These are phyloP conservation scores for Trichoderma citrinoviride DNA, from an alignment of 2,329 filamentous ascomycete species.

Conservation along the genomic window DNA sequence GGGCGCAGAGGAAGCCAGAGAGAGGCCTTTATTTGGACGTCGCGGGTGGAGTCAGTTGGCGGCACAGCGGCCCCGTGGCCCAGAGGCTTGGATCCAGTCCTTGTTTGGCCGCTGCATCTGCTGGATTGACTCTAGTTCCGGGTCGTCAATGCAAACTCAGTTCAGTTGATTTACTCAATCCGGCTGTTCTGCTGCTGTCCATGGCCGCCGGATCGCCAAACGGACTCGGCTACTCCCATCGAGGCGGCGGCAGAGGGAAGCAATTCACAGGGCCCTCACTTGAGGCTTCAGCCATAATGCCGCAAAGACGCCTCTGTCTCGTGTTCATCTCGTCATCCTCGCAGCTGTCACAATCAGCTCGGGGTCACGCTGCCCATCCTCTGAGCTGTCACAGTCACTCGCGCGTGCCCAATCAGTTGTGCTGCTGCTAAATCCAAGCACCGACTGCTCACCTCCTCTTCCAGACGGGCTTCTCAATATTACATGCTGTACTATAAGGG, in stretches of 20 bases:
- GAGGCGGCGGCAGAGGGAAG: too few species aligned
- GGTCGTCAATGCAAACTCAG: too few species aligned
- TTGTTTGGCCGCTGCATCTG: too few species aligned
- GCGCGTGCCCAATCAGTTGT: neutral
- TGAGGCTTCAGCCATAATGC: neutral
- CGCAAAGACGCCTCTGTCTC: neutral
- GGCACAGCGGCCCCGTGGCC: slow-evolving; percentile 9
- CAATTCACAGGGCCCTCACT: too few species aligned
- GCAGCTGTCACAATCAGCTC: slow-evolving; percentile 1
- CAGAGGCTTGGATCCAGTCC: too few species aligned
- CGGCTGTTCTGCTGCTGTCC: too few species aligned
- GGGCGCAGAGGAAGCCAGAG: neutral
- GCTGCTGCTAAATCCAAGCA: neutral
- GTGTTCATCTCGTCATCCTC: neutral
- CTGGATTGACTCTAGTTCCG: too few species aligned
- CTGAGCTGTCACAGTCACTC: neutral
- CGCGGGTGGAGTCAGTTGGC: slow-evolving; percentile 18
- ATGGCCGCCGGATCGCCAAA: too few species aligned
- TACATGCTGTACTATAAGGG: neutral
- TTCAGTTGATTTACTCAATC: too few species aligned
- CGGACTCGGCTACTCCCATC: too few species aligned
- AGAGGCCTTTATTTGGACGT: slow-evolving; percentile 19
- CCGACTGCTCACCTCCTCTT: slow-evolving; percentile 1
- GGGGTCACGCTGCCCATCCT: neutral
- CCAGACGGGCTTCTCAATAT: neutral